Evolutionary conservation across 2,329 filamentous ascomycete genomes (phyloP).

Genomic region (Fonsecaea monophora): DNA sequence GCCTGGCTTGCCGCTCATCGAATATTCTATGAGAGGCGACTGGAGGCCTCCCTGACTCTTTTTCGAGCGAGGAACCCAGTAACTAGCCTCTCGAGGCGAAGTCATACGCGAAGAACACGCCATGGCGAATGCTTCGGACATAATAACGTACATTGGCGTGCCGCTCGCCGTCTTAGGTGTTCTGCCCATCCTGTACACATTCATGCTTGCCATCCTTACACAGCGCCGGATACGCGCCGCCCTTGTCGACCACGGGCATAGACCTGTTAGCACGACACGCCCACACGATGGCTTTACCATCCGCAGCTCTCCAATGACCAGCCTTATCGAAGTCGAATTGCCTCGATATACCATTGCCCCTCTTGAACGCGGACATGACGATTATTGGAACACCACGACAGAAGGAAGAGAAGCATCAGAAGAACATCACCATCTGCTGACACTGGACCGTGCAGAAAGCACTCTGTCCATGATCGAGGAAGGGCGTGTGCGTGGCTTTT

Average conservation of each 20-base stretch:
- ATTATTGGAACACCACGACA: conserved; percentile 64
- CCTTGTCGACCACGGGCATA: conserved; percentile 60
- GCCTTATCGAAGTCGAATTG: conserved; percentile 70
- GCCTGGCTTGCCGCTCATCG: not conserved
- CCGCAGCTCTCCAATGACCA: conserved; percentile 68
- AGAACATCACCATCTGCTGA: conserved; percentile 44
- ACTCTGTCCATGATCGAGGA: conserved; percentile 38
- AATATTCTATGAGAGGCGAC: not conserved
- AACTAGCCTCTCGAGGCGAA: not conserved
- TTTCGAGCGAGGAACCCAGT: not conserved
- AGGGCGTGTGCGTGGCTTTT: conserved; percentile 52
- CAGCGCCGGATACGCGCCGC: conserved; percentile 66
- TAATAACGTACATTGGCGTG: conserved; percentile 64
- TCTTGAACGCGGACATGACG: conserved; percentile 61
- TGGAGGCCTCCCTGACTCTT: not conserved
- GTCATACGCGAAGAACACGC: not conserved
- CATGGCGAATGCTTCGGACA: conserved; percentile 51
- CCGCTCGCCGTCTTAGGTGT: conserved; percentile 66
- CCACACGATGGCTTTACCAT: conserved; percentile 60
- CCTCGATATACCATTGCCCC: conserved; percentile 70
- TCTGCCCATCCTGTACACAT: conserved; percentile 71
- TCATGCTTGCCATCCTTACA: conserved; percentile 64
- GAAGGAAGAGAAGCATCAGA: conserved; percentile 24
- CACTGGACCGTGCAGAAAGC: conserved; percentile 29
- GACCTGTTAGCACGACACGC: conserved; percentile 42